Evolutionary conservation across 2,329 filamentous ascomycete genomes (phyloP).

Genomic region (Fusarium sp.): DNA sequence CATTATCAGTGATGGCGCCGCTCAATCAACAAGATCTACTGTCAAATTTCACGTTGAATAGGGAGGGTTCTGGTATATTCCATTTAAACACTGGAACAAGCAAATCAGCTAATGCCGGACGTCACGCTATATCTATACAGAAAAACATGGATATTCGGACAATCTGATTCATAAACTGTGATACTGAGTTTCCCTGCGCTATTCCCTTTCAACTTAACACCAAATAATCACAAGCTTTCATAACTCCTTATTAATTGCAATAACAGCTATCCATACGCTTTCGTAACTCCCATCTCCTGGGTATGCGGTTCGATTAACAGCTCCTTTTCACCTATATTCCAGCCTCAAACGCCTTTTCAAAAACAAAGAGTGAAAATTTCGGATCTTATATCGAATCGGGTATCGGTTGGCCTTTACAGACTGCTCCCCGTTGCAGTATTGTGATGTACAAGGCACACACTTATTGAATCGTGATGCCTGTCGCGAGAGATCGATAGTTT

Average conservation of each 20-base stretch:
- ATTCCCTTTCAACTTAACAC: no score
- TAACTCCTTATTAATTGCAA: conserved; percentile 1
- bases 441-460: neutral
- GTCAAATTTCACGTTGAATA: conserved; percentile 45
- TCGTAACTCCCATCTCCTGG: conserved; percentile 46
- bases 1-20: conserved; percentile 74
- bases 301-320: conserved; percentile 47
- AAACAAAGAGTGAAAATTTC: conserved; percentile 24
- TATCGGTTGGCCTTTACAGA: neutral
- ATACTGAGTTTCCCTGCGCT: conserved; percentile 3
- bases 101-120: neutral
- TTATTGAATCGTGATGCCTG: conserved; percentile 55
- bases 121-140: neutral
- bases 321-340: conserved; percentile 23
- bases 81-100: neutral
- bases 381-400: neutral
- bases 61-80: neutral
- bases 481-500: conserved; percentile 66
- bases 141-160: conserved; percentile 2
- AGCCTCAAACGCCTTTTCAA: conserved; percentile 42
- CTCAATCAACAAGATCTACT: conserved; percentile 1
- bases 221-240: neutral
- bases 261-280: conserved; percentile 44
- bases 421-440: neutral
- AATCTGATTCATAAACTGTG: conserved; percentile 33